Base-by-base conservation (phyloP, 495 filamentous ascomycete genomes). In the Neohortaea acidophila region DNA sequence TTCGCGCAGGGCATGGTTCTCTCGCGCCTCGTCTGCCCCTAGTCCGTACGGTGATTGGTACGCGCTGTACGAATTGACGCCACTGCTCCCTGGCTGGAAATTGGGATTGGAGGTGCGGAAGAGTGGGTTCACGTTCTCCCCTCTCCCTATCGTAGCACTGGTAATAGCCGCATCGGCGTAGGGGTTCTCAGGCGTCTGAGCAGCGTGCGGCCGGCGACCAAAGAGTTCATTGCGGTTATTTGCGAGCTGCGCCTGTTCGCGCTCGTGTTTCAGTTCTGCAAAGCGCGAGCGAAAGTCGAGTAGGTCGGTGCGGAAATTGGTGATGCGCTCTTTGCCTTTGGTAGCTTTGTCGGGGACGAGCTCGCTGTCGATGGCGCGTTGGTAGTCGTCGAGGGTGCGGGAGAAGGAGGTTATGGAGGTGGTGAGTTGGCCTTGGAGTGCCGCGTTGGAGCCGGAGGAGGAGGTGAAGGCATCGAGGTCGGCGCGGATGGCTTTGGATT, bases 351-450 rank as follows among this genome's bases (percentile, higher is more conserved):
- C 70, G 0, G 76, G 70, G 39, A 86, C 81, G 33, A 89, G 70
- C 59, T 99, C 89, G 42, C 80, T 78, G 53, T 84, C 82, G 1
- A 86, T 80, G 24, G 91, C 73, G 17, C 70, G 66, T 32, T 79
- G 72, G 65, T 99, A 99, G 53, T 94, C 83, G 63, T 94, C 89
- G 34, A 99, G 68, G 0, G 89, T 96, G 35, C 87, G 80, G 22
- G 81, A 72, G 56, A 96, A 77, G 37, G 85, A 80, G 4, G 86
- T 82, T 0, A 99, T 64, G 1, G 85, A 89, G 15, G 82, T 84
- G 19, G 81, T 82, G 48, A 87, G 74, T 57, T 85, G 81, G 53
- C 80, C 75, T 67, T 77, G 75, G 26, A 81, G 59, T 7, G 78
- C 77, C 21, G 75, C 60, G 3, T 73, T 72, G 9, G 79, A 68